Conservation (phyloP, 2,329 filamentous ascomycete species). For the Fusarium scirpi region DNA sequence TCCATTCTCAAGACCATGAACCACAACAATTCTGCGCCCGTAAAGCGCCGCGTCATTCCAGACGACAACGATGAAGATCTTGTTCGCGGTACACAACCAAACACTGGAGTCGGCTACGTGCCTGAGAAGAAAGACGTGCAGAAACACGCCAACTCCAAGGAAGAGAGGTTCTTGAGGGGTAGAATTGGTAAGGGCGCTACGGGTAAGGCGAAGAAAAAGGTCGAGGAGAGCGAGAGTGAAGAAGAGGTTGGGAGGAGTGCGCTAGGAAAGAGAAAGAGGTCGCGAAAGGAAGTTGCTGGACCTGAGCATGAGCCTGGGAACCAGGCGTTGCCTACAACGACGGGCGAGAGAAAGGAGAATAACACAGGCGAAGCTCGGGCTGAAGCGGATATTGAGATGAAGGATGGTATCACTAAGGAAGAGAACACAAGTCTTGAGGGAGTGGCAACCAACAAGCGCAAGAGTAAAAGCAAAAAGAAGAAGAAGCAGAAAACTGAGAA, state of each 20-base stretch:
- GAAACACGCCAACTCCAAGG: conserved; percentile 41
- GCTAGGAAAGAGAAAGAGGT: conserved; percentile 55
- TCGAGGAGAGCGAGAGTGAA: conserved; percentile 52
- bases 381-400: conserved; percentile 40
- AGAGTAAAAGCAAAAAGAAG: conserved; percentile 47
- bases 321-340: background rate
- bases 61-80: conserved; percentile 47
- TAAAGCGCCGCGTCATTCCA: conserved; percentile 9
- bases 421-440: background rate
- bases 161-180: conserved; percentile 50
- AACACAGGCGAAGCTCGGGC: background rate
- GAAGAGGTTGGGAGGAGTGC: conserved; percentile 54
- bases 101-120: conserved; percentile 58
- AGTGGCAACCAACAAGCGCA: conserved; percentile 35
- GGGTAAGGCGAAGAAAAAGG: conserved; percentile 21
- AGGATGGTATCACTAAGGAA: conserved; percentile 35
- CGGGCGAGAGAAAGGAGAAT: background rate
- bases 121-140: conserved; percentile 43
- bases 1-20: conserved; percentile 51
- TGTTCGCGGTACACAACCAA: conserved; percentile 44
- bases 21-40: conserved; percentile 37
- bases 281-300: conserved; percentile 32
- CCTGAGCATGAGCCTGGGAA: conserved; percentile 1
- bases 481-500: conserved; percentile 46
- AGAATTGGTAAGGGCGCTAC: conserved; percentile 46